phyloP scores from a whole-genome alignment of 2,329 filamentous ascomycete species.

The Diplodia scrobiculata region DNA sequence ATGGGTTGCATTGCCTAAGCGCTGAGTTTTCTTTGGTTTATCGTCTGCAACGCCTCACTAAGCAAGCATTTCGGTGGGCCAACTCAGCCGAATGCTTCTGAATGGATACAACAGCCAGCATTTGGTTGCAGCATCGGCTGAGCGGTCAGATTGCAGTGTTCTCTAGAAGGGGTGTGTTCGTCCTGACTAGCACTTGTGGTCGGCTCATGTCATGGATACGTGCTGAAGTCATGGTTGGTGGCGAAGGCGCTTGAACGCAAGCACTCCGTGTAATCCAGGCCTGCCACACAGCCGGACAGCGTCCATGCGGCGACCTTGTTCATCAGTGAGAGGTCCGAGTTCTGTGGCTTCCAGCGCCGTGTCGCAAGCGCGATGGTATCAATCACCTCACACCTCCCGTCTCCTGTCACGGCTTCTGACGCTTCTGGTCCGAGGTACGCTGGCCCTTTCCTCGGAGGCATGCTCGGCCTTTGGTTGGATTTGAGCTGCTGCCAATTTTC shows the following conservation, averaged over 20 bases:
- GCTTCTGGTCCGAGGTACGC: background rate
- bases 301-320: background rate
- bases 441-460: background rate
- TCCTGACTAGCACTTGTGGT: background rate
- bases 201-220: conserved; percentile 9
- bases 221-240: background rate
- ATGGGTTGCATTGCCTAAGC: background rate
- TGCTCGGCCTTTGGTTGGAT: conserved; percentile 1
- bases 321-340: background rate
- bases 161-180: background rate
- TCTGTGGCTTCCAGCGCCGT: background rate
- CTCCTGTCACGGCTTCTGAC: conserved; percentile 13
- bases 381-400: conserved; percentile 1
- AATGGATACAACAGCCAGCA: background rate
- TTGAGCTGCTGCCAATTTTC: conserved; percentile 58
- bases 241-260: background rate
- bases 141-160: background rate
- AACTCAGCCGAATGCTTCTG: background rate
- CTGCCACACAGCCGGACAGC: background rate
- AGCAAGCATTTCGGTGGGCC: background rate
- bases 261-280: background rate
- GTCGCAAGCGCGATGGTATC: conserved; percentile 4
- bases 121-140: background rate
- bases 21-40: background rate
- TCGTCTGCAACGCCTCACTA: background rate